A percentile compares a stretch with the other conserved stretches of the same genome.
phyloP scores from a whole-genome alignment of 257 asterid species.

The Nicotiana undulata region DNA sequence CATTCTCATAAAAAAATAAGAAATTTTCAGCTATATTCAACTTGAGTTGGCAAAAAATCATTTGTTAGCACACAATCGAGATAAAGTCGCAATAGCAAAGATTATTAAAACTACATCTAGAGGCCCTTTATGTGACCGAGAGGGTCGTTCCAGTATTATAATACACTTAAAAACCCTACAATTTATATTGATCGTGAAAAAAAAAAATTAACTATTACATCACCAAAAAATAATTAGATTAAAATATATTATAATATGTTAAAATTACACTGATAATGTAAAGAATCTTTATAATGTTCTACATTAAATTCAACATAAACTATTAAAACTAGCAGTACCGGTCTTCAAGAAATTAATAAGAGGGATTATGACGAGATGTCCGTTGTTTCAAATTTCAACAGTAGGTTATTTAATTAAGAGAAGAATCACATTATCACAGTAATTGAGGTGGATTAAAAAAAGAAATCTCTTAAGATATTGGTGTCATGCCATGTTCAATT shows the following conservation, averaged over 20 bases:
- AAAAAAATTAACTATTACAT: neutral
- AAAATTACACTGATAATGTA: neutral
- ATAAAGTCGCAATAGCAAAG: neutral
- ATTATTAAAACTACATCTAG: neutral
- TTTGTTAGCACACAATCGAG: neutral
- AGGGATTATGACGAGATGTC: neutral
- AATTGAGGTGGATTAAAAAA: constrained; percentile 1
- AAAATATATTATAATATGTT: neutral
- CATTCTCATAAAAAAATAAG: neutral
- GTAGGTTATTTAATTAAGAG: neutral
- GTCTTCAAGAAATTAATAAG: neutral
- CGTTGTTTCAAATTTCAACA: neutral
- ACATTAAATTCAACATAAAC: neutral
- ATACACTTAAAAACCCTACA: no score
- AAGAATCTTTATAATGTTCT: no score
- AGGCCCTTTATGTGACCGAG: neutral
- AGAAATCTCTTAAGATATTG: neutral
- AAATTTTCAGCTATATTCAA: neutral
- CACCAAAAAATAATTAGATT: neutral
- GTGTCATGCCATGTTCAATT: neutral
- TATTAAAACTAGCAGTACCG: neutral
- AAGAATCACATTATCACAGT: neutral
- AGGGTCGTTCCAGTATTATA: no score
- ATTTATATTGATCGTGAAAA: neutral
- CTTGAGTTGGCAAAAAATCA: neutral